Percentiles rank a stretch among this genome's conserved stretches.
These are phyloP conservation scores for Vitis hybrid DNA, from an alignment of 177 flowering plant species.

Conservation along the genomic window DNA sequence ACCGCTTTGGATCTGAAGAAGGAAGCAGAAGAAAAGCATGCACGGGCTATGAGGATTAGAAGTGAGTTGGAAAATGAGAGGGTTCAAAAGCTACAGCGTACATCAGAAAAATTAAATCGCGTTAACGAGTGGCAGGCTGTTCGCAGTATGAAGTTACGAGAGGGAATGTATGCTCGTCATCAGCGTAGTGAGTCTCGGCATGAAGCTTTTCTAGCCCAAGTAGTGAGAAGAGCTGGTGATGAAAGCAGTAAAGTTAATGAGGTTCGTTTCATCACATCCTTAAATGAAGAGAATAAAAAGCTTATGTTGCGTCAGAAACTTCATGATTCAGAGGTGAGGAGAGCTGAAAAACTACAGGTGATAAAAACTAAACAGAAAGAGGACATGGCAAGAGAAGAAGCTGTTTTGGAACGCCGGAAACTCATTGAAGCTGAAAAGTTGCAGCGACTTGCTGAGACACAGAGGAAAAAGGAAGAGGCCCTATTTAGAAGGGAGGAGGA, in stretches of 20 bases:
- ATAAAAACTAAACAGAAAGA: constrained; percentile 85
- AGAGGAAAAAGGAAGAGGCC: constrained; percentile 91
- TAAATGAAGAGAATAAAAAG: constrained; percentile 88
- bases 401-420: constrained; percentile 87
- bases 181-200: constrained; percentile 89
- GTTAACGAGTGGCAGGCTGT: constrained; percentile 94
- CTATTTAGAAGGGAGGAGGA: constrained; percentile 93
- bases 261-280: constrained; percentile 89
- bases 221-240: constrained; percentile 91
- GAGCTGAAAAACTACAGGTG: constrained; percentile 92
- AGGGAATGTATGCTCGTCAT: constrained; percentile 89
- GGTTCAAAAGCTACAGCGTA: constrained; percentile 83
- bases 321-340: constrained; percentile 87
- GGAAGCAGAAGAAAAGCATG: constrained; percentile 96
- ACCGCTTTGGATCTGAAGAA: constrained; percentile 75
- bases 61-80: constrained; percentile 84
- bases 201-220: constrained; percentile 91
- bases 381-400: constrained; percentile 95
- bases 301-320: constrained; percentile 79
- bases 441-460: constrained; percentile 91
- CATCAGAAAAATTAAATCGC: constrained; percentile 85
- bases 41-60: constrained; percentile 87
- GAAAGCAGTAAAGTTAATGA: constrained; percentile 95
- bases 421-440: constrained; percentile 87
- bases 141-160: constrained; percentile 77